A percentile compares a stretch with the other conserved stretches of the same genome.
phyloP scores from a whole-genome alignment of 2,329 filamentous ascomycete species.

The Fusarium sp. region DNA sequence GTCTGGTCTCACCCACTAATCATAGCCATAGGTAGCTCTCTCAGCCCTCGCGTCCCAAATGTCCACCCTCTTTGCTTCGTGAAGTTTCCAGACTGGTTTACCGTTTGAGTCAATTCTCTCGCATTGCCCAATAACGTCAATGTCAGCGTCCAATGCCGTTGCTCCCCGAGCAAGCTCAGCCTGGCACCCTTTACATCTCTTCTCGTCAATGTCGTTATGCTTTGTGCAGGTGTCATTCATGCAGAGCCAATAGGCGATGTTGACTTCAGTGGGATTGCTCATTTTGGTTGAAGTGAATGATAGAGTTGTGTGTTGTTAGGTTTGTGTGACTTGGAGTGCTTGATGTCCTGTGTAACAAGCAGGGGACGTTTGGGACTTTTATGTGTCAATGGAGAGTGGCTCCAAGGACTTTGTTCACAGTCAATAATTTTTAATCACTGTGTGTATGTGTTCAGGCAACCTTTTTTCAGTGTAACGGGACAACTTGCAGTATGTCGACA shows the following conservation, averaged over 20 bases:
- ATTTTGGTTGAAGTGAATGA: background rate
- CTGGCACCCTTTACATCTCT: background rate
- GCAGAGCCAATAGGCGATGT: background rate
- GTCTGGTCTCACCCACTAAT: rapidly evolving
- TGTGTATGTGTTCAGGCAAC: rapidly evolving
- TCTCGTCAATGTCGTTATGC: rapidly evolving
- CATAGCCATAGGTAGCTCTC: background rate
- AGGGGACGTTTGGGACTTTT: background rate
- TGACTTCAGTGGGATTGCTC: rapidly evolving
- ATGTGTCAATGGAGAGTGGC: rapidly evolving
- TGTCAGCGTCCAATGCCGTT: background rate
- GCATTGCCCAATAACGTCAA: background rate
- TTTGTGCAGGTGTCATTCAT: background rate
- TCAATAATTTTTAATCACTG: rapidly evolving
- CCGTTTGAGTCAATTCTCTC: rapidly evolving
- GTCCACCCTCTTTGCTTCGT: background rate
- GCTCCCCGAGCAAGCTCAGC: background rate
- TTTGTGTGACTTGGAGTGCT: background rate
- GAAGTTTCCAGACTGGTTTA: background rate
- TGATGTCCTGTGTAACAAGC: background rate
- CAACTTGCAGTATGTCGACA: background rate
- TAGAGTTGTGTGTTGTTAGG: background rate
- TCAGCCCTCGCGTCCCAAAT: background rate
- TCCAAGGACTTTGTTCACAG: rapidly evolving
- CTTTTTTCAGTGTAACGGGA: background rate